Conservation (phyloP, 176 grass and related monocot species). For the Oryza rufipogon region DNA sequence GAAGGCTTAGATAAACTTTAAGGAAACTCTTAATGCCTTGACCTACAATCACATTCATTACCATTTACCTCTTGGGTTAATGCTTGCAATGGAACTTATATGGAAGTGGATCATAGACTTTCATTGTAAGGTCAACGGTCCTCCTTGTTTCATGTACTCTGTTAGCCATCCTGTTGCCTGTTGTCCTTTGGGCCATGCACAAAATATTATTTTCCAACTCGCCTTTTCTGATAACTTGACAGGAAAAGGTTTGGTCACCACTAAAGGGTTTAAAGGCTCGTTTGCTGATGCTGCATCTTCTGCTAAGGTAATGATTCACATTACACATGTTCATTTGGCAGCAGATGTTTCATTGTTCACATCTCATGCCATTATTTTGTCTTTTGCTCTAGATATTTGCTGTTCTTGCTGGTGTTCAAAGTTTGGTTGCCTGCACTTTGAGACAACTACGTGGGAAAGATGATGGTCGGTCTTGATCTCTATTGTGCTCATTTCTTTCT, state of each 20-base stretch:
- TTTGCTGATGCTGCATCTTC: slow-evolving; percentile 78
- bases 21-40: background rate
- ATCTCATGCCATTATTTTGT: slow-evolving; percentile 15
- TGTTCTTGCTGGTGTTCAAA: slow-evolving; percentile 82
- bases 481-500: slow-evolving; percentile 20
- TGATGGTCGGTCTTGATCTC: slow-evolving; percentile 49
- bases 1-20: background rate
- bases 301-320: slow-evolving; percentile 58
- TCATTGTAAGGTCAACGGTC: background rate
- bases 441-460: slow-evolving; percentile 83
- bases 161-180: background rate
- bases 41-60: background rate
- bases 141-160: background rate
- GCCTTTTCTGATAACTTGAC: slow-evolving; percentile 24
- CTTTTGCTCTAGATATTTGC: slow-evolving; percentile 65
- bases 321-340: slow-evolving; percentile 23
- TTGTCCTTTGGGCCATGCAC: background rate
- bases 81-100: background rate
- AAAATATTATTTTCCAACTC: slow-evolving; percentile 12
- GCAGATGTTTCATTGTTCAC: slow-evolving; percentile 19
- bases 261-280: slow-evolving; percentile 69
- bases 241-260: slow-evolving; percentile 74
- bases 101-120: background rate
- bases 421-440: slow-evolving; percentile 72
- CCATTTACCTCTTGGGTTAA: background rate